Percentiles rank a stretch among this genome's conserved stretches.
Conservation (phyloP, 2,329 filamentous ascomycete species). For the Tolypocladium album region DNA sequence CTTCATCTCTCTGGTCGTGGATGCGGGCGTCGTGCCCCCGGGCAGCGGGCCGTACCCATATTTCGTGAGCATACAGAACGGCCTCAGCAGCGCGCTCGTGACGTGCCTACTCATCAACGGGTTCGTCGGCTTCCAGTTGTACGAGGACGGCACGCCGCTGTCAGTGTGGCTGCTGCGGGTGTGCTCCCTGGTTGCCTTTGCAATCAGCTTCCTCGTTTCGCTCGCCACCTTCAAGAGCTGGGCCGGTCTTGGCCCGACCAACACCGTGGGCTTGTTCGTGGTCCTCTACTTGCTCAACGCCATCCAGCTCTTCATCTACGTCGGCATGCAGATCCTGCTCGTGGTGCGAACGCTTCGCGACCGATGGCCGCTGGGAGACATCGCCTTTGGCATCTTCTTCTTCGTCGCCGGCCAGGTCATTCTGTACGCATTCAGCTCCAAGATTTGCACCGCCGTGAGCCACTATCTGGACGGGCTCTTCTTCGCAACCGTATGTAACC, state of each 20-base stretch:
- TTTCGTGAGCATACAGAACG: slow-evolving; percentile 81
- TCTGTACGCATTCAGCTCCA: slow-evolving; percentile 78
- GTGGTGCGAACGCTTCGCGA: slow-evolving; percentile 87
- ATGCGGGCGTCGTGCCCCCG: slow-evolving; percentile 84
- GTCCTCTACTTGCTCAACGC: slow-evolving; percentile 88
- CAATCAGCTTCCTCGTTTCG: slow-evolving; percentile 76
- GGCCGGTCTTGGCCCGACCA: slow-evolving; percentile 75
- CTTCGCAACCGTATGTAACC: slow-evolving; percentile 87
- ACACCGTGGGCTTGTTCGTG: slow-evolving; percentile 81
- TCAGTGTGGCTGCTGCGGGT: slow-evolving; percentile 88
- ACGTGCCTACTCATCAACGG: slow-evolving; percentile 91
- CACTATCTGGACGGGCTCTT: slow-evolving; percentile 94
- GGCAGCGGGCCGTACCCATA: slow-evolving; percentile 75
- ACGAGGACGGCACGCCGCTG: slow-evolving; percentile 89
- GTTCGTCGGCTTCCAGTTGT: slow-evolving; percentile 96
- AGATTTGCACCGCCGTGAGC: slow-evolving; percentile 72
- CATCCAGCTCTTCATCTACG: slow-evolving; percentile 74
- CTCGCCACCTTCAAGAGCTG: slow-evolving; percentile 88
- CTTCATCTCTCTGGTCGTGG: slow-evolving; percentile 78
- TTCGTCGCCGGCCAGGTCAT: slow-evolving; percentile 88
- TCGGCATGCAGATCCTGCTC: slow-evolving; percentile 78
- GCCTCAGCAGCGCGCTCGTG: slow-evolving; percentile 73
- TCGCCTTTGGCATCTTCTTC: slow-evolving; percentile 81
- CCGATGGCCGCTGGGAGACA: slow-evolving; percentile 89
- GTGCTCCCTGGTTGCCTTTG: slow-evolving; percentile 70